Evolutionary conservation across 495 filamentous ascomycete species (phyloP).

Genomic region (Cladorrhinum samala): DNA sequence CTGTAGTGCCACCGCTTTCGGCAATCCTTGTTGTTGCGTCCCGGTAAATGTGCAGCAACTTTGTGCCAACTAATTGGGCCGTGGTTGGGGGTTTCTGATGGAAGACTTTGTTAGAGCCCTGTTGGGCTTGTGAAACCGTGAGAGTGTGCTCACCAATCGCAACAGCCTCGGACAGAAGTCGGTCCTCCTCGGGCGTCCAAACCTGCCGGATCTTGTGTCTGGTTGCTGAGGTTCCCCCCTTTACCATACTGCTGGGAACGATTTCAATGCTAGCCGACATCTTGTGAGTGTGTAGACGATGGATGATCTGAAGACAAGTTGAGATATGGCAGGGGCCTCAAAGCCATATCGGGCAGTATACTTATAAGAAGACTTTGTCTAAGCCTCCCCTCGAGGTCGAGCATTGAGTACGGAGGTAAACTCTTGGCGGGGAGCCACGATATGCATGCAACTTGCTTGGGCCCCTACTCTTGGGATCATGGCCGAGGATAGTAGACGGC

Average conservation of each 20-base stretch:
- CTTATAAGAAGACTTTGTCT: not conserved
- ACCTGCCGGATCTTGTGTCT: slow-evolving; percentile 18
- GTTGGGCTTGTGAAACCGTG: not conserved
- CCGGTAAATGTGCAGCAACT: slow-evolving; percentile 32
- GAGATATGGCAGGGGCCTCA: not conserved
- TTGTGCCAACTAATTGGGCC: slow-evolving; percentile 36
- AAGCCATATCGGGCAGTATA: slow-evolving; percentile 4
- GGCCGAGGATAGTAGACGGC: not conserved
- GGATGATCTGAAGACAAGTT: not conserved
- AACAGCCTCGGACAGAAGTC: slow-evolving; percentile 18
- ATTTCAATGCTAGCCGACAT: not conserved
- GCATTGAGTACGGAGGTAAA: slow-evolving; percentile 4
- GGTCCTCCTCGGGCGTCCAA: slow-evolving; percentile 28
- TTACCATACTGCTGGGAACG: too few species aligned
- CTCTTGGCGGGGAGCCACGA: not conserved
- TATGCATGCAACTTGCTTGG: not conserved
- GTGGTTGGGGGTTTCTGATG: slow-evolving; percentile 16
- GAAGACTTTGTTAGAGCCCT: not conserved
- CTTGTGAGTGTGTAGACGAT: not conserved
- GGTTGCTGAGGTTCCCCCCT: too few species aligned
- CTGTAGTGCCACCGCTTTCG: slow-evolving; percentile 38
- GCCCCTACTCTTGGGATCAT: not conserved
- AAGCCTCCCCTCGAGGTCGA: not conserved
- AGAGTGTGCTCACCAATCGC: slow-evolving; percentile 8
- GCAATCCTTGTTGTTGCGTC: slow-evolving; percentile 39